Evolutionary conservation across 2,329 filamentous ascomycete genomes (phyloP).

Genomic region (Scleromitrula shiraiana): DNA sequence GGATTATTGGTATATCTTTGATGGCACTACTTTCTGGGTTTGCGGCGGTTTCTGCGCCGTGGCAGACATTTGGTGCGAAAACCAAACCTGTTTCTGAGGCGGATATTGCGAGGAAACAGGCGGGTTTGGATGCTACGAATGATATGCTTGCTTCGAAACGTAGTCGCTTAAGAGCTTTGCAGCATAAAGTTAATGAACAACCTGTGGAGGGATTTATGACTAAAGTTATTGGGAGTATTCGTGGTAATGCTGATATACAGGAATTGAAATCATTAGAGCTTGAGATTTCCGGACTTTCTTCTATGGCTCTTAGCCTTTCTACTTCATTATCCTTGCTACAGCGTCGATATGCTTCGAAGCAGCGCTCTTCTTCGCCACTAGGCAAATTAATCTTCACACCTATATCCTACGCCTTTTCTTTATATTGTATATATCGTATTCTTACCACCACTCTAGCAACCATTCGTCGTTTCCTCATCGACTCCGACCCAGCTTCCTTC

Average conservation of each 20-base stretch:
- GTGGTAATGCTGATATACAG: conserved; percentile 50
- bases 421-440: conserved; percentile 82
- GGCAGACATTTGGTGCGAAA: conserved; percentile 70
- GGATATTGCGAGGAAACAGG: conserved; percentile 69
- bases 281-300: conserved; percentile 71
- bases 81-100: conserved; percentile 60
- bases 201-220: conserved; percentile 54
- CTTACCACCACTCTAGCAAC: conserved; percentile 62
- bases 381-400: conserved; percentile 57
- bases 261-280: conserved; percentile 58
- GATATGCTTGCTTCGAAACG: conserved; percentile 73
- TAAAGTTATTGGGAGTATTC: conserved; percentile 64
- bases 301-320: conserved; percentile 67
- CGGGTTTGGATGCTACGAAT: conserved; percentile 67
- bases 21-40: conserved; percentile 89
- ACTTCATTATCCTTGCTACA: conserved; percentile 57
- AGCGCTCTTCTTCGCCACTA: conserved; percentile 56
- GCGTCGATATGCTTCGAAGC: conserved; percentile 53
- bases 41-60: conserved; percentile 78
- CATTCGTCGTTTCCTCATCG: conserved; percentile 44
- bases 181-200: conserved; percentile 50
- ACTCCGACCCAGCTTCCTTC: conserved; percentile 32
- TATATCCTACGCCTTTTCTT: conserved; percentile 60
- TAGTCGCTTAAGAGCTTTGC: conserved; percentile 60
- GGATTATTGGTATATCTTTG: conserved; percentile 75